Evolutionary conservation across 768 basidiomycete genomes (phyloP).

Genomic region (Russula lepida): DNA sequence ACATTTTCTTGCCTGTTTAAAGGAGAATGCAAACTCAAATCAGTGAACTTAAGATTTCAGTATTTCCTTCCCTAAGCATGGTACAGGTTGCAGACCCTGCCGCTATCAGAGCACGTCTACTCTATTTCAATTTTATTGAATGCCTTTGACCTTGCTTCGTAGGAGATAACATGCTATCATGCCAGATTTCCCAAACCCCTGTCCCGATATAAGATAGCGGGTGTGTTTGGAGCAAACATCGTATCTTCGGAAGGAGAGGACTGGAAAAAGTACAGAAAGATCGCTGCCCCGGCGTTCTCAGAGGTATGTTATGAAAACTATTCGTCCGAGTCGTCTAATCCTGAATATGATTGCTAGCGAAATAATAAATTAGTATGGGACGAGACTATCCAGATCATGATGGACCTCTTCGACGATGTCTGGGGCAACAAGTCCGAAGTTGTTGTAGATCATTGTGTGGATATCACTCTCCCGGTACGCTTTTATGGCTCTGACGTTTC

Average conservation of each 20-base stretch:
- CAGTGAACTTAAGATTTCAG: neutral
- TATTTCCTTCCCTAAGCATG: neutral
- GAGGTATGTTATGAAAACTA: conserved; percentile 32
- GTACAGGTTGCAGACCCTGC: conserved; percentile 8
- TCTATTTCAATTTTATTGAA: neutral
- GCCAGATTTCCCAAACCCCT: conserved; percentile 51
- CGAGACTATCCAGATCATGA: conserved; percentile 28
- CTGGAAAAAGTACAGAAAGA: conserved; percentile 59
- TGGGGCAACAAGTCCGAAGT: conserved; percentile 40
- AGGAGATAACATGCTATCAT: conserved; percentile 45
- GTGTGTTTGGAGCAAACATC: conserved; percentile 52
- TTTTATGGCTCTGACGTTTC: neutral
- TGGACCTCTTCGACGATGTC: conserved; percentile 31
- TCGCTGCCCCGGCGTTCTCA: conserved; percentile 55
- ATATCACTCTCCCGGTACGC: conserved; percentile 47
- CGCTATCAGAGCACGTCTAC: conserved; percentile 9
- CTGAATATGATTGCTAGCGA: conserved; percentile 15
- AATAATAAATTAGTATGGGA: conserved; percentile 36
- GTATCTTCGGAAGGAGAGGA: conserved; percentile 53
- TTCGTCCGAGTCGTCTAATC: neutral
- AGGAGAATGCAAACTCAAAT: neutral
- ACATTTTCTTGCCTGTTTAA: neutral
- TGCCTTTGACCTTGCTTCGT: neutral
- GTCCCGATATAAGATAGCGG: conserved; percentile 35
- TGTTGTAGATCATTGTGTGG: conserved; percentile 38